Base-by-base conservation (phyloP, 2,329 filamentous ascomycete species). In the Xylariaceae sp. region DNA sequence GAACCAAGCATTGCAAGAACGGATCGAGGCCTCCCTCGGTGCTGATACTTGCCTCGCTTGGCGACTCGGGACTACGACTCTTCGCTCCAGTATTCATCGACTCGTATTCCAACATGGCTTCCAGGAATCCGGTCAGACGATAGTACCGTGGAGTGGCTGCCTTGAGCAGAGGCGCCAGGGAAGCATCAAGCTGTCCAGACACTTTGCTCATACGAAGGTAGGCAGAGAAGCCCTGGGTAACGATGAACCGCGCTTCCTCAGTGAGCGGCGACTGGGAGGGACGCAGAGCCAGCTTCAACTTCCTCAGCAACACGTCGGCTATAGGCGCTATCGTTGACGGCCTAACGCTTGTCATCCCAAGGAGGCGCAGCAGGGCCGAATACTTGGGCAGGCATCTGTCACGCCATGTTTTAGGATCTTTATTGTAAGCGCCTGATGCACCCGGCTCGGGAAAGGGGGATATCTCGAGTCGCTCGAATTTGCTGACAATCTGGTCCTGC, bases 161-260 rank as follows among this genome's bases (percentile, higher is more conserved):
- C 43, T 78, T 76, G 7, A 92, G 66, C 6, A 82, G 62, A 2
- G 78, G 77, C 55, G 79, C 79, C n/a, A 90, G 63, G 6, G 70
- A 68, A 14, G 65, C 55, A 43, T 87, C 79, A 5, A 81, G 60
- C 9, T 73, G 68, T 1, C 69, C 73, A n/a, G 75, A 67, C 3
- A 72, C 69, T 44, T 70, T 73, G 36, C 73, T 78, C 70, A 86
- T 78, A 34, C 76, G 70, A 17, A 87, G 69, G 51, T 88, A 86
- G 4, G 82, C 76, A 41, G 76, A 77, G 54, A 92, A 87, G 0
- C 85, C 86, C 49, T 81, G 80, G 8, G 83, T 85, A 41, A 83
- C 71, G 34, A 86, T 84, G 49, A 92, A 88, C 24, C 77, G 71
- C n/a, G 78, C 75, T 55, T 82, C 74, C 46, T 82, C 74, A 3